A percentile compares a stretch with the other conserved stretches of the same genome.
Conservation (phyloP, 129 eudicot genomes). For the Calendula officinalis region DNA sequence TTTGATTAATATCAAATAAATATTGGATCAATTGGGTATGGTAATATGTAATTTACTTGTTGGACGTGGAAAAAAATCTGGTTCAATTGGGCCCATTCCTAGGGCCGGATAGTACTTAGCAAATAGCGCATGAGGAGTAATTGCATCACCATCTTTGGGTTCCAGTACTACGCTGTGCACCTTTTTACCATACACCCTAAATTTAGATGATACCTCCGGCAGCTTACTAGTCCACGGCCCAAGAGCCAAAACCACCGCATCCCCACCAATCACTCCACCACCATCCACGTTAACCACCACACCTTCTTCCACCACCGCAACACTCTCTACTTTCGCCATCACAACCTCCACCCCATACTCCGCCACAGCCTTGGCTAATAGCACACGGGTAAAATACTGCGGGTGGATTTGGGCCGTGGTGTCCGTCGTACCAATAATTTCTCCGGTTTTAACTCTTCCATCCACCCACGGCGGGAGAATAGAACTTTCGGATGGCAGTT, state of each 20-base stretch:
- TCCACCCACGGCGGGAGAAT: constrained; percentile 71
- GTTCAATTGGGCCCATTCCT: constrained; percentile 62
- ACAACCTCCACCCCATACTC: constrained; percentile 69
- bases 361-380: constrained; percentile 58
- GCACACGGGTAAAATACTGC: constrained; percentile 48
- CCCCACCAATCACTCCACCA: constrained; percentile 56
- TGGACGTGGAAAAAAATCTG: constrained; percentile 86
- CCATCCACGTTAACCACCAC: constrained; percentile 50
- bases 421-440: constrained; percentile 58
- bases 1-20: no score
- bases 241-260: constrained; percentile 37
- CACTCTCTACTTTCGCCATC: constrained; percentile 53
- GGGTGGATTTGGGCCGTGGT: constrained; percentile 86
- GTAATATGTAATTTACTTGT: constrained; percentile 25
- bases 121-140: constrained; percentile 71
- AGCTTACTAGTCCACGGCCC: constrained; percentile 81
- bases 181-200: constrained; percentile 67
- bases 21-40: no score
- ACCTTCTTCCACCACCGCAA: constrained; percentile 48
- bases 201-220: constrained; percentile 31
- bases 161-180: constrained; percentile 79
- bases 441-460: constrained; percentile 43
- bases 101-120: constrained; percentile 48
- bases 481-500: constrained; percentile 11
- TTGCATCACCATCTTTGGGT: constrained; percentile 49